Evolutionary conservation across 768 basidiomycete species (phyloP).

Genomic region (Russula dissimulans): DNA sequence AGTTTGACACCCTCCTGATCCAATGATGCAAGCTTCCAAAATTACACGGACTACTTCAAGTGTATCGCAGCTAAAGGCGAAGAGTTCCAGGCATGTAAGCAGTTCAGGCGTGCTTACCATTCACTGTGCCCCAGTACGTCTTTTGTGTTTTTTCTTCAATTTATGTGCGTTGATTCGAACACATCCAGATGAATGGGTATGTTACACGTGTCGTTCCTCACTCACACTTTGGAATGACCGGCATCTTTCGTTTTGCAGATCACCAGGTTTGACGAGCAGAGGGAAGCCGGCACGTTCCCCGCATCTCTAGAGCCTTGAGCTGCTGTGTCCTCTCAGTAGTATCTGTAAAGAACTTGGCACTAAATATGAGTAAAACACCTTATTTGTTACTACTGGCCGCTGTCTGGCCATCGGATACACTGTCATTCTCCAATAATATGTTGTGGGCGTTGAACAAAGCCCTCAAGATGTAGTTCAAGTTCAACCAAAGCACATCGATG

Average conservation of each 20-base stretch:
- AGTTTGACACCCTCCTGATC: not conserved
- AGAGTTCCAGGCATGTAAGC: slow-evolving; percentile 96
- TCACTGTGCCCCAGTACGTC: slow-evolving; percentile 94
- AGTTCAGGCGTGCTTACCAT: slow-evolving; percentile 93
- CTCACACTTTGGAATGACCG: not conserved
- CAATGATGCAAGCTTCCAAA: slow-evolving; percentile 61
- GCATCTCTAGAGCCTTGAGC: slow-evolving; percentile 74
- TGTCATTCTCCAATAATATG: not conserved
- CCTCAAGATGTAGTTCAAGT: too few species aligned
- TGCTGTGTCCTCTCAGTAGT: not conserved
- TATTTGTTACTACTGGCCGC: not conserved
- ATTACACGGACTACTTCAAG: slow-evolving; percentile 98
- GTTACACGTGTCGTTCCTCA: slow-evolving; percentile 5
- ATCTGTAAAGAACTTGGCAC: not conserved
- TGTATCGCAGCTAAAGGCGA: slow-evolving; percentile 96
- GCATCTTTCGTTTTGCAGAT: slow-evolving; percentile 39
- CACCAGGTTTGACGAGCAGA: slow-evolving; percentile 87
- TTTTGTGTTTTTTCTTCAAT: not conserved
- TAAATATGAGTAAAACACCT: not conserved
- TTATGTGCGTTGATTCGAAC: slow-evolving; percentile 12
- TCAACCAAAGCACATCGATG: too few species aligned
- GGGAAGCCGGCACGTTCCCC: slow-evolving; percentile 88
- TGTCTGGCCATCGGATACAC: not conserved
- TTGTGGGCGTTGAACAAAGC: not conserved
- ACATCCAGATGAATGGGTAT: slow-evolving; percentile 82